Evolutionary conservation across 805 yeast species (phyloP).

Genomic region (Jamesozyma spencerorum): DNA sequence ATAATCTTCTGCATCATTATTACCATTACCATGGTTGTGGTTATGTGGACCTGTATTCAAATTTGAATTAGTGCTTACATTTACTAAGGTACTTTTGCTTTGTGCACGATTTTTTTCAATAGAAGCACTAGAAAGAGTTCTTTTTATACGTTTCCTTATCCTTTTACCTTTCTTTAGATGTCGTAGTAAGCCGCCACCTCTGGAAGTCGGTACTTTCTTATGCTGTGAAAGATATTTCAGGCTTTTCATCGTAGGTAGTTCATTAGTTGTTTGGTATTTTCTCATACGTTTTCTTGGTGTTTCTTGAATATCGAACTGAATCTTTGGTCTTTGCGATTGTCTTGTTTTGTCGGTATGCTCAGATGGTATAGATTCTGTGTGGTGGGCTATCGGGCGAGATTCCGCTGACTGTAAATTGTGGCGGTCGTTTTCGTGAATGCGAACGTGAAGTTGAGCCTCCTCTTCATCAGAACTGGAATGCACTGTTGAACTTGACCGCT

Average conservation of each 20-base stretch:
- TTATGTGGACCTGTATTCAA: background rate
- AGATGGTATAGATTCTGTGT: background rate
- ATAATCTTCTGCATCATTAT: conserved; percentile 14
- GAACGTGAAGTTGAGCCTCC: too few relatives aligned
- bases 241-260: background rate
- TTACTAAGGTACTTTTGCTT: background rate
- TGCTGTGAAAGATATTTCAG: background rate
- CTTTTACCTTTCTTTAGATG: conserved; percentile 16
- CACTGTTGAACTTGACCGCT: background rate
- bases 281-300: conserved; percentile 15
- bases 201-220: background rate
- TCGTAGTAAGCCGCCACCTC: conserved; percentile 5
- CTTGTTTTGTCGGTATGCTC: too few relatives aligned
- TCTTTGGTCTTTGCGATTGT: conserved; percentile 14
- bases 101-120: conserved; percentile 7
- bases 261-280: conserved; percentile 3
- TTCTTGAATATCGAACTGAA: conserved; percentile 23
- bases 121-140: conserved; percentile 15
- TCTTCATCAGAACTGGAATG: background rate
- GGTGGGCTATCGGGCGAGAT: background rate
- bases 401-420: too few relatives aligned
- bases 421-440: too few relatives aligned
- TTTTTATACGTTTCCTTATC: conserved; percentile 13
- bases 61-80: background rate
- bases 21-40: background rate